phyloP scores from a whole-genome alignment of 805 yeast species.

The Maudiozyma pseudohumilis region DNA sequence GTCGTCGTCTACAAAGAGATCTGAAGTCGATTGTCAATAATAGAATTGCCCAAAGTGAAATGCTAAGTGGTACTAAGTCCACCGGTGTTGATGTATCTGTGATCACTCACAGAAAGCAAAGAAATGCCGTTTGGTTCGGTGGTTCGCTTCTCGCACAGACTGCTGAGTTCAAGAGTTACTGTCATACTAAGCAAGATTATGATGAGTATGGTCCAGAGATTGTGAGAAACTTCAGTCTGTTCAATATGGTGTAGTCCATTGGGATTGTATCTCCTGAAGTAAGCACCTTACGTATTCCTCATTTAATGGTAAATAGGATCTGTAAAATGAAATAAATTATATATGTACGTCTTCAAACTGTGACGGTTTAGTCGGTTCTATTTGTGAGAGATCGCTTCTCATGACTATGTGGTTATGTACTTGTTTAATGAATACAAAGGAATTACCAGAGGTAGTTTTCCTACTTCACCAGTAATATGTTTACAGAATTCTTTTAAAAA shows the following conservation, averaged over 20 bases:
- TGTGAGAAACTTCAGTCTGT: conserved; percentile 91
- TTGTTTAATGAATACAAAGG: no score
- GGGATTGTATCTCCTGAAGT: no score
- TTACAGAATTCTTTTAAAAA: no score
- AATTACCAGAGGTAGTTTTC: no score
- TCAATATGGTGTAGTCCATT: conserved; percentile 65
- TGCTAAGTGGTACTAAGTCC: conserved; percentile 59
- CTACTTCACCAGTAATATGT: no score
- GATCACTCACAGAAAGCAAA: conserved; percentile 91
- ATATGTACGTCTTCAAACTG: no score
- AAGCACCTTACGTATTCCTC: no score
- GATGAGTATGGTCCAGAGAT: conserved; percentile 97
- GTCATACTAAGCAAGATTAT: conserved; percentile 94
- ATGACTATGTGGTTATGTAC: no score
- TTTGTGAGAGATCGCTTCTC: no score
- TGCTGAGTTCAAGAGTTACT: conserved; percentile 88
- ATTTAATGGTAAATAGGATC: no score
- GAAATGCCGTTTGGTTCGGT: conserved; percentile 99
- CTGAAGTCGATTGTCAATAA: conserved; percentile 78
- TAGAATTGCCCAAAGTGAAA: conserved; percentile 76
- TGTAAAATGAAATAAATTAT: no score
- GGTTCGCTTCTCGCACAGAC: conserved; percentile 96
- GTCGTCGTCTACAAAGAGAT: conserved; percentile 94
- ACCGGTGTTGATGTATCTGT: conserved; percentile 97
- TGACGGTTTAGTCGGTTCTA: no score